Evolutionary conservation across 1,139 yeast genomes (phyloP), one percentile per base, ranked within the genome.

Genomic region (Pichia sp.): DNA sequence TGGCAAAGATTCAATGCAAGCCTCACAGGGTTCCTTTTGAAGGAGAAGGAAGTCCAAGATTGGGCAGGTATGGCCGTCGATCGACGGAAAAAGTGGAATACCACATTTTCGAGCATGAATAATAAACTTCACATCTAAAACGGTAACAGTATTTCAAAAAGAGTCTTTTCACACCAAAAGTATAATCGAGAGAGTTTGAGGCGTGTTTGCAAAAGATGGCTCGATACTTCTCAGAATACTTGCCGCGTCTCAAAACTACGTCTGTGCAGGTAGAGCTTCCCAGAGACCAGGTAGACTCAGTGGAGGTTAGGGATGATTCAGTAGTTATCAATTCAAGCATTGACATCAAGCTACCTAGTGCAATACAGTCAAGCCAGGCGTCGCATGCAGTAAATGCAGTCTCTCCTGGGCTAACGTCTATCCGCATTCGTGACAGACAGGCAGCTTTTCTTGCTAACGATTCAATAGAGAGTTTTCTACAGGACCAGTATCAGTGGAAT

Each of bases 401-500:
- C 15, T 8, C 45, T 5, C 5, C 23, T 1, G 23, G 6, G 30
- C 10, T 3, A 4, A 26, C 50, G 6, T 26, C 45, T 6, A 42
- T 45, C 23, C 15, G 53, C 8, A 23, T 47, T 1, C n/a, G 40
- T 4, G 40, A 36, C 2, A 19, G 8, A 11, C 29, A 40, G 13
- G 7, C 26, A 8, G 45, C 30, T 11, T 15, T 46, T n/a, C n/a
- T 30, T 19, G 36, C 41, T 6, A 32, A 16, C 5, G 45, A 38
- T 19, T n/a, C 32, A 15, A 8, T 29, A 11, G 36, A 42, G 16
- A 31, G 6, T 5, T 5, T 32, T 5, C 19, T 46, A 46, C 53
- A 48, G 30, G 66, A 62, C 50, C 52, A 50, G 16, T 61, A 60
- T 49, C 60, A 57, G 51, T 65, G 69, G 69, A 60, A 62, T 26